These are phyloP conservation scores for Stemphylium vesicarium DNA, from an alignment of 2,329 filamentous ascomycete genomes.

Conservation along the genomic window DNA sequence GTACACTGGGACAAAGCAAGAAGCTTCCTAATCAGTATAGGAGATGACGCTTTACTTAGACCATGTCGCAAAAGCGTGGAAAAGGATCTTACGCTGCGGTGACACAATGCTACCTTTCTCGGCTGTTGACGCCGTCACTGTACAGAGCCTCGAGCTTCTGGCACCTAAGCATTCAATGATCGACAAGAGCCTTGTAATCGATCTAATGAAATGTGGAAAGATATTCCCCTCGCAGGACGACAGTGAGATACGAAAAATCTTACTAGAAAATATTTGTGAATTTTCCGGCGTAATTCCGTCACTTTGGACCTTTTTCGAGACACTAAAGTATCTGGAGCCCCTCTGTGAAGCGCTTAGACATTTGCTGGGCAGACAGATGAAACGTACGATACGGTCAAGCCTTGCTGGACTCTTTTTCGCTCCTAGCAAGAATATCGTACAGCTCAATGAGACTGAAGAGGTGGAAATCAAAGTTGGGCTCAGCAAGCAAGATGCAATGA, in stretches of 20 bases:
- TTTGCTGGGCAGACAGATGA: constrained; percentile 15
- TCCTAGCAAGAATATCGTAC: constrained; percentile 9
- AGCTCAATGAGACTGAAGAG: constrained; percentile 10
- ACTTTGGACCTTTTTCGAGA: constrained; percentile 24
- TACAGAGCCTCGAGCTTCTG: constrained; percentile 13
- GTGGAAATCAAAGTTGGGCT: constrained; percentile 9
- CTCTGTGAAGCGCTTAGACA: constrained; percentile 17
- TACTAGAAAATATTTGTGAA: constrained; percentile 14
- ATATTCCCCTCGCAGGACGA: constrained; percentile 15
- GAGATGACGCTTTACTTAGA: constrained; percentile 25
- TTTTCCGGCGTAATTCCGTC: constrained; percentile 13
- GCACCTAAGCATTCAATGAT: constrained; percentile 12
- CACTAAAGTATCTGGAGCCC: constrained; percentile 23
- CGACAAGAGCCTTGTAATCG: constrained; percentile 9
- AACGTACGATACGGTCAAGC: constrained; percentile 16
- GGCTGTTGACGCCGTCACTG: constrained; percentile 11
- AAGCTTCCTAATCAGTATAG: constrained; percentile 10
- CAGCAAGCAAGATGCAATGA: constrained; percentile 1
- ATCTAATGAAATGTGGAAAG: constrained; percentile 9
- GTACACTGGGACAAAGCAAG: background rate
- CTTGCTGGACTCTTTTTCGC: constrained; percentile 14
- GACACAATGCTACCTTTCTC: constrained; percentile 7
- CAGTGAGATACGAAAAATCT: background rate
- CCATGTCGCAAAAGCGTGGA: constrained; percentile 14
- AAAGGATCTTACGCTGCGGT: constrained; percentile 14